Base-by-base conservation (phyloP, 345 rosid genomes). In the Heritiera fomes region DNA sequence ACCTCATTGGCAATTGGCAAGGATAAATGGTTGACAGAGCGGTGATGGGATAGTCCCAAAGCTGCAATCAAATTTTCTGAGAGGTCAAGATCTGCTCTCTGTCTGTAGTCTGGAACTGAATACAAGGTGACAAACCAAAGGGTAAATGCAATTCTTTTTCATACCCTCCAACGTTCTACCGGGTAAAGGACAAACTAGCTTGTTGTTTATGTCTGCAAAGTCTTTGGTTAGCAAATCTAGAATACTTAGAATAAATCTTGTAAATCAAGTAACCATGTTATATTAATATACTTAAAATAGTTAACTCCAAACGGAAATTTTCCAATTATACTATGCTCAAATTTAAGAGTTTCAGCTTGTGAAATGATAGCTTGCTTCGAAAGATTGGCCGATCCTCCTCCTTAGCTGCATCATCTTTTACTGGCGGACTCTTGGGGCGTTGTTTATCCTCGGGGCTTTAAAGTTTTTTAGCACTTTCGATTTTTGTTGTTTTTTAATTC, bases 1-100 rank as follows among this genome's bases (percentile, higher is more conserved):
- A 61, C 17, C 46, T 40, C 18, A 38, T 23, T 23, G 45, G 69
- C 1, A 64, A 30, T 18, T 43, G 28, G 13, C 13, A 34, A 47
- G 11, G 8, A 6, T 14, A 40, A 20, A 74, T 43, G 10, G 55
- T 73, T 55, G 65, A 61, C 68, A 43, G 34, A 40, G 3, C 40
- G 60, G 53, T 13, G 8, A 8, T 63, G 8, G 23, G 18, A 13
- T 28, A 75, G 34, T 60, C 68, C 66, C 41, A 47, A 60, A 60
- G 77, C 43, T 43, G 69, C 66, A 20, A 0, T n/a, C 52, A 20
- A 58, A 41, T 75, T 43, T 63, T 75, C 70, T 75, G 78, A 62
- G 43, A 32, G n/a, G 78, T 75, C 78, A 75, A 45, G 28, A 15
- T 62, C 47, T 30, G 14, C 68, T 17, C 18, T 72, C 62, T 72